These are phyloP conservation scores for Berberis thunbergii DNA, from an alignment of 164 flowering plant genomes.

Conservation along the genomic window DNA sequence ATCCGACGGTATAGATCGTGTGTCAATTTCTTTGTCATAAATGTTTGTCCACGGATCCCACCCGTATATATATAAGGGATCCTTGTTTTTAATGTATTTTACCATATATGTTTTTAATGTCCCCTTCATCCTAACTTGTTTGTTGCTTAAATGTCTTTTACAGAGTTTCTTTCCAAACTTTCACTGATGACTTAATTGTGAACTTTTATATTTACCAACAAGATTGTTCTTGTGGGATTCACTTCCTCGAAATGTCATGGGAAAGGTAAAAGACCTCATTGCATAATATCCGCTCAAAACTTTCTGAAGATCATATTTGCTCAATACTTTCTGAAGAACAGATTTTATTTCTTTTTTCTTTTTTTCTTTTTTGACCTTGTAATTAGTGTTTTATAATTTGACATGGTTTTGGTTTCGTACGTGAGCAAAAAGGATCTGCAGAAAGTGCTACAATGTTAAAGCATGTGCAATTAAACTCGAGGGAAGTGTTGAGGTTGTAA, in stretches of 20 bases:
- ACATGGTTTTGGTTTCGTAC: constrained; percentile 21
- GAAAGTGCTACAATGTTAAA: constrained; percentile 14
- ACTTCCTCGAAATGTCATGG: constrained; percentile 93
- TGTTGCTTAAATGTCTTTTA: no score
- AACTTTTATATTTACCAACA: constrained; percentile 58
- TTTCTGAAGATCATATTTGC: background rate
- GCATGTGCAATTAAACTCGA: background rate
- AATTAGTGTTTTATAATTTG: background rate
- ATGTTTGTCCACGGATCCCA: no score
- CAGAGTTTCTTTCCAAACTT: no score
- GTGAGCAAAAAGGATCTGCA: constrained; percentile 52
- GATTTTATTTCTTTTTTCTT: no score
- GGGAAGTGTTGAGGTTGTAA: no score
- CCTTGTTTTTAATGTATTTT: no score
- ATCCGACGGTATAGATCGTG: no score
- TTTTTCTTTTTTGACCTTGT: background rate
- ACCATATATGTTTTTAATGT: no score
- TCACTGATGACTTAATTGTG: background rate
- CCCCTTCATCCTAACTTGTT: no score
- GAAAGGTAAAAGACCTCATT: constrained; percentile 53
- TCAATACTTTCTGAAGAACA: no score
- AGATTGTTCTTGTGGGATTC: constrained; percentile 68
- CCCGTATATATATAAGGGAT: no score
- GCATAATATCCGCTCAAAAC: background rate
- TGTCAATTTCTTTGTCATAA: no score